These are phyloP conservation scores for Colletotrichum sp. DNA, from an alignment of 2,329 filamentous ascomycete genomes.

Conservation along the genomic window DNA sequence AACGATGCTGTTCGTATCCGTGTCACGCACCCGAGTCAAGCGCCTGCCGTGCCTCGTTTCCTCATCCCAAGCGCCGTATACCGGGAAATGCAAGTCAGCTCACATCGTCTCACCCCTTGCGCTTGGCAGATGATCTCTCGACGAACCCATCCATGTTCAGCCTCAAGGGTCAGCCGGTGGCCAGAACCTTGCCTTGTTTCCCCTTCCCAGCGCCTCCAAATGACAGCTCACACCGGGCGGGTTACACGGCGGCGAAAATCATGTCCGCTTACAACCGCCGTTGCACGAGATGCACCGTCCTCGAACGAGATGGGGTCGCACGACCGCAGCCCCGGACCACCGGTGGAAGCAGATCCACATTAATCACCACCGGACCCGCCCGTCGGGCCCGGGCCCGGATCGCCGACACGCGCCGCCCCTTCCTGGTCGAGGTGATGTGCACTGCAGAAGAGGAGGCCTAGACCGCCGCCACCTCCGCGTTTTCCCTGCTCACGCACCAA, in stretches of 20 bases:
- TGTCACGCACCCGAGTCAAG: neutral
- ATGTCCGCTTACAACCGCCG: neutral
- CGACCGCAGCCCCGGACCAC: neutral
- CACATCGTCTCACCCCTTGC: neutral
- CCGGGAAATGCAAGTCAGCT: neutral
- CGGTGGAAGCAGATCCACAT: neutral
- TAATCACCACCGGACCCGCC: neutral
- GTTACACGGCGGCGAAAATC: neutral
- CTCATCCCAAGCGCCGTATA: neutral
- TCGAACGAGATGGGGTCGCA: neutral
- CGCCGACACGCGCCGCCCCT: neutral
- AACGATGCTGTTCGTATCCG: neutral
- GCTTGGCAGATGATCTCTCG: neutral
- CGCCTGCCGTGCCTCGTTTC: neutral
- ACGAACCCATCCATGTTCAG: neutral
- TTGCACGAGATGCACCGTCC: neutral
- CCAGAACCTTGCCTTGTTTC: neutral
- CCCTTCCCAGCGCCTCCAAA: neutral
- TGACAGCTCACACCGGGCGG: neutral
- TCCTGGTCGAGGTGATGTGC: neutral
- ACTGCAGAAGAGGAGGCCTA: neutral
- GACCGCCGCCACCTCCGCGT: slow-evolving; percentile 7
- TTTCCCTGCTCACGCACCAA: neutral
- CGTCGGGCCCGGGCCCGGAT: slow-evolving; percentile 9
- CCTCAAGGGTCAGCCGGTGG: neutral